phyloP scores from a whole-genome alignment of 1,139 yeast species.

The Protomyces gravidus region DNA sequence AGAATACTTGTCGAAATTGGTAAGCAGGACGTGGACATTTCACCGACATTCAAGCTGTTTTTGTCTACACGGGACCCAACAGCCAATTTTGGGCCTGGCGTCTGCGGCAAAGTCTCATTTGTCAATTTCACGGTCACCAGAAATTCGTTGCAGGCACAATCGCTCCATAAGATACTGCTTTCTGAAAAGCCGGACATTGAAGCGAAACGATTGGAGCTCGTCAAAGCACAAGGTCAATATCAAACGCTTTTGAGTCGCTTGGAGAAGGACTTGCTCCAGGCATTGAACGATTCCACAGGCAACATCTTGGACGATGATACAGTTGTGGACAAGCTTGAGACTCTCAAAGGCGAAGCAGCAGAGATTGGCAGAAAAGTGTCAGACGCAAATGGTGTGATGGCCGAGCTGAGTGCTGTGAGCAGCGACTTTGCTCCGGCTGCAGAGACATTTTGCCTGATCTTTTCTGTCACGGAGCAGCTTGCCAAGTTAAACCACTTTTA shows the following conservation, averaged over 20 bases:
- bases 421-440: slow-evolving; percentile 54
- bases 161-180: slow-evolving; percentile 56
- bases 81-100: slow-evolving; percentile 51
- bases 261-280: slow-evolving; percentile 59
- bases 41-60: slow-evolving; percentile 58
- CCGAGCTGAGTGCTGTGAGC: slow-evolving; percentile 50
- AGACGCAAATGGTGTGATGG: slow-evolving; percentile 55
- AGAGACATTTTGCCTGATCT: slow-evolving; percentile 51
- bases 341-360: slow-evolving; percentile 58
- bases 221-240: slow-evolving; percentile 58
- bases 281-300: slow-evolving; percentile 57
- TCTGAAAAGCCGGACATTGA: slow-evolving; percentile 66
- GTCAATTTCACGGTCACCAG: slow-evolving; percentile 70
- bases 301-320: slow-evolving; percentile 65
- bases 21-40: slow-evolving; percentile 60
- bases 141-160: slow-evolving; percentile 60
- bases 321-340: slow-evolving; percentile 58
- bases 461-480: slow-evolving; percentile 47
- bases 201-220: slow-evolving; percentile 51
- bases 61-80: slow-evolving; percentile 56
- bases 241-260: slow-evolving; percentile 52
- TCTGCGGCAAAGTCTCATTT: slow-evolving; percentile 57
- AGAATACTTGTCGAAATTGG: slow-evolving; percentile 61
- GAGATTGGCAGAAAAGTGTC: slow-evolving; percentile 53
- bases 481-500: slow-evolving; percentile 51